Base-by-base conservation (phyloP, 2,329 filamentous ascomycete genomes). In the Aspergillus aculeatinus region DNA sequence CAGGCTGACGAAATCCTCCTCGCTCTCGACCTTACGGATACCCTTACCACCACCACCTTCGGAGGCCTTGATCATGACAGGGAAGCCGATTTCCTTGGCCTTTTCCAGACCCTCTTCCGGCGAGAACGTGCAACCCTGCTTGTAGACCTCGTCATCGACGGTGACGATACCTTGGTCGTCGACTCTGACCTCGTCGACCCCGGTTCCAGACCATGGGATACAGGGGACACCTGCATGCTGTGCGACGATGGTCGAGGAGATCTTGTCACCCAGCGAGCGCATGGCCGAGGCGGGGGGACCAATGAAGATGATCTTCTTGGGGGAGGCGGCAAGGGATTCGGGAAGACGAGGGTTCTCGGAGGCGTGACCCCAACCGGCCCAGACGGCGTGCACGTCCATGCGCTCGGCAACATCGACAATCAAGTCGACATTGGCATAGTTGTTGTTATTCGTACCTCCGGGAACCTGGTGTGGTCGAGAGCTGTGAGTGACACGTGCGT, bases 1-100 rank as follows among this genome's bases (percentile, higher is more conserved):
- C 50, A 98, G 83, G 68, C 84, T 83, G 74, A 89, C 84, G 71
- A 99, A 99, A 64, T 90, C 88, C 48, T 94, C 89, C 76, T 96
- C 93, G 63, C 83, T 83, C 63, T 91, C 83, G 67, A 95, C 95
- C 81, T 98, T 97, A 76, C 96, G 92, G 75, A 99, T 99, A 85
- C 95, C 95, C 83, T 99, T 99, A 76, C 95, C 95, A 81, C 95
- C 95, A 81, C 95, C 95, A 81, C 95, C 95, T 82, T 99, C 95
- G 2, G 95, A 98, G n/a, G 95, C 95, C 84, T 99, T 99, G 77
- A 99, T 92, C 95, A 99, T 99, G 82, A 99, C 90, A 16, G 95
- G 95, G 82, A 99, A 99, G 67, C 95, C 95, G 76, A 99, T 99
- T 73, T 91, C 85, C 76, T 86, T 87, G 61, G 95, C 95, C 73